Evolutionary conservation across 805 yeast species (phyloP), one percentile per base, ranked within the genome.

Genomic region (Hanseniaspora clermontiae): DNA sequence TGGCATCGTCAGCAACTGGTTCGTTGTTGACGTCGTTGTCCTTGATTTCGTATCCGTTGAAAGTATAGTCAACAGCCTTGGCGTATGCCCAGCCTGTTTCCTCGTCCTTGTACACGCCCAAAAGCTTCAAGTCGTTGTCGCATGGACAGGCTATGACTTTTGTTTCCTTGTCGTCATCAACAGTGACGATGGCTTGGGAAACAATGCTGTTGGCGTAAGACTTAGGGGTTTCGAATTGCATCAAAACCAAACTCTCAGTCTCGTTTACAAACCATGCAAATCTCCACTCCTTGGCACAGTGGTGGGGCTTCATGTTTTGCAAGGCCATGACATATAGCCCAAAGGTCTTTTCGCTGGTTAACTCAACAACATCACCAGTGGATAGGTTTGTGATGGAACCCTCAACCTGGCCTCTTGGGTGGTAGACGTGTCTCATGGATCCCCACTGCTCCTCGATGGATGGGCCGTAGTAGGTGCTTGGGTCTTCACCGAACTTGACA

Each of bases 281-380:
- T 72, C 91, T 93, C 98, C 98, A 93, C 24, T 88, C 72, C 59
- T 95, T 87, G 57, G 98, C 98, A 38, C 97, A 96, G 71, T 93
- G 98, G 70, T 93, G 97, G 9, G 98, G 98, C 71, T 93, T 93
- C 97, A 93, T 90, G 60, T 97, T 97, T 74, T 93, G 98, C 62
- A 88, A 73, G 7, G 98, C 98, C 91, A 87, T 83, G 55, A 91
- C 96, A 66, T 82, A 90, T 95, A 93, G 85, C 51, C 55, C 53
- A 46, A 51, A 42, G 12, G 53, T 59, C 17, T 49, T 55, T 5
- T 57, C 60, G 19, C 59, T 57, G 15, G 66, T 65, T 31, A 63
- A 61, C 37, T 61, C 62, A 51, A 61, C 60, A n/a, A 57, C 55
- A 5, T 59, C 58, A 57, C 59, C 62, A 63, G 57, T 65, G 61